Evolutionary conservation across 2,329 filamentous ascomycete genomes (phyloP).

Genomic region (Botrytis deweyae): DNA sequence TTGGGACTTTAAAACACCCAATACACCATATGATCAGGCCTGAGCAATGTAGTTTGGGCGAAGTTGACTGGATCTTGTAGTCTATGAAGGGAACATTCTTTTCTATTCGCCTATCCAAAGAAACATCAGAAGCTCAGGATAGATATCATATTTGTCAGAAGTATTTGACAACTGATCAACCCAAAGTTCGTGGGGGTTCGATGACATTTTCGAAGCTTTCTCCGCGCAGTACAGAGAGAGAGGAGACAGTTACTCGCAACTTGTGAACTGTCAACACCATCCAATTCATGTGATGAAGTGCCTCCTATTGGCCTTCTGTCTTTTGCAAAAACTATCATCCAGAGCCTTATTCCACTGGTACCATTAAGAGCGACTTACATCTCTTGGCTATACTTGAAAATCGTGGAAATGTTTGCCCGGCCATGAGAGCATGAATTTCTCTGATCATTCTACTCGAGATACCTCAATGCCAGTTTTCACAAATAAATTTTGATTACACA

Average conservation of each 20-base stretch:
- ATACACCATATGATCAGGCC: not conserved
- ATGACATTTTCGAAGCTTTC: not conserved
- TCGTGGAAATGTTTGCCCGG: not conserved
- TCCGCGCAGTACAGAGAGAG: not conserved
- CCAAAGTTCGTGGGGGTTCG: not conserved
- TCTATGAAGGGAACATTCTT: not conserved
- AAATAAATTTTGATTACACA: not conserved
- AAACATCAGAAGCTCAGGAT: not conserved
- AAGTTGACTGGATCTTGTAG: not conserved
- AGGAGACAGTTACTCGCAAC: not conserved
- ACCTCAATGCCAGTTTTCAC: not conserved
- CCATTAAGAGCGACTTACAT: too few relatives aligned
- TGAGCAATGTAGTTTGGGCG: not conserved
- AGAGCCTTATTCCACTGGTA: not conserved
- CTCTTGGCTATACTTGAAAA: not conserved
- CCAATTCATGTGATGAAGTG: not conserved
- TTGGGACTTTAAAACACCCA: not conserved
- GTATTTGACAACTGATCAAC: not conserved
- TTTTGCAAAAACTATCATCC: not conserved
- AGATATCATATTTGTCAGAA: slow-evolving; percentile 5
- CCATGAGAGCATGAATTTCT: not conserved
- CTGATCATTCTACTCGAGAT: not conserved
- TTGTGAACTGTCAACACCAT: slow-evolving; percentile 1
- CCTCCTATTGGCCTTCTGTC: not conserved
- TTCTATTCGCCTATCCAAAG: not conserved